Percentiles rank a stretch among this genome's conserved stretches.
Evolutionary conservation across 2,329 filamentous ascomycete species (phyloP).

Genomic region (Ceratocystiopsis brevicomis): DNA sequence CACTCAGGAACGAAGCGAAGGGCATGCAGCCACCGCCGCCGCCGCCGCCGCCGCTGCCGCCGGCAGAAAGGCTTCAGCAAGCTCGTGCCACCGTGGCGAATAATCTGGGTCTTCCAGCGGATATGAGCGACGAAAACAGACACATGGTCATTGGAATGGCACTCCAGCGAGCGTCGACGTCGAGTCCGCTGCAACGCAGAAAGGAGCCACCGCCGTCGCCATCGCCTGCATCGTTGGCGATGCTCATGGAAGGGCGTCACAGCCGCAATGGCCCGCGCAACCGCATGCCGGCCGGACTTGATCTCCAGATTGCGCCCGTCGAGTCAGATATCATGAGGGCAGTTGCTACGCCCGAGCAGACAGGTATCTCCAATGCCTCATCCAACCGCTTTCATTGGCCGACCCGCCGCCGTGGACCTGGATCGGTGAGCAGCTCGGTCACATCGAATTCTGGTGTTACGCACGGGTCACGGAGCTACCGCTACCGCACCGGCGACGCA

Average conservation of each 20-base stretch:
- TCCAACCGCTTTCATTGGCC: constrained; percentile 38
- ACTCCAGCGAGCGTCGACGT: constrained; percentile 46
- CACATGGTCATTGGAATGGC: constrained; percentile 20
- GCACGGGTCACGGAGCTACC: constrained; percentile 24
- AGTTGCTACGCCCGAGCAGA: constrained; percentile 31
- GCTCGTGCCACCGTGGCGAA: too few relatives aligned
- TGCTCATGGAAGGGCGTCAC: constrained; percentile 38
- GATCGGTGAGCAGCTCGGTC: constrained; percentile 37
- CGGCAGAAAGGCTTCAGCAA: constrained; percentile 1
- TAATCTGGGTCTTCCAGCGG: too few relatives aligned
- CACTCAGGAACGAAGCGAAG: constrained; percentile 10
- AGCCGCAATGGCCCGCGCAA: constrained; percentile 55
- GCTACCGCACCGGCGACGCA: constrained; percentile 22
- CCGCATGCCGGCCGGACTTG: constrained; percentile 53
- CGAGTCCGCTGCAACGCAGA: constrained; percentile 38
- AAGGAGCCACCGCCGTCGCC: constrained; percentile 42
- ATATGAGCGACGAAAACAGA: too few relatives aligned
- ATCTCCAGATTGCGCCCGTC: constrained; percentile 34
- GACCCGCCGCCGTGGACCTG: constrained; percentile 31
- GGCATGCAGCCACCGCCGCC: constrained; percentile 5
- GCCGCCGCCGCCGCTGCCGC: constrained; percentile 12
- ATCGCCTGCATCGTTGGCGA: constrained; percentile 42
- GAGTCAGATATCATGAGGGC: constrained; percentile 29
- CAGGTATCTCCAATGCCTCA: constrained; percentile 30
- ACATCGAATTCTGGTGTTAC: constrained; percentile 33